These are phyloP conservation scores for Polyporus tsugae DNA, from an alignment of 1,284 basidiomycete genomes.

Conservation along the genomic window DNA sequence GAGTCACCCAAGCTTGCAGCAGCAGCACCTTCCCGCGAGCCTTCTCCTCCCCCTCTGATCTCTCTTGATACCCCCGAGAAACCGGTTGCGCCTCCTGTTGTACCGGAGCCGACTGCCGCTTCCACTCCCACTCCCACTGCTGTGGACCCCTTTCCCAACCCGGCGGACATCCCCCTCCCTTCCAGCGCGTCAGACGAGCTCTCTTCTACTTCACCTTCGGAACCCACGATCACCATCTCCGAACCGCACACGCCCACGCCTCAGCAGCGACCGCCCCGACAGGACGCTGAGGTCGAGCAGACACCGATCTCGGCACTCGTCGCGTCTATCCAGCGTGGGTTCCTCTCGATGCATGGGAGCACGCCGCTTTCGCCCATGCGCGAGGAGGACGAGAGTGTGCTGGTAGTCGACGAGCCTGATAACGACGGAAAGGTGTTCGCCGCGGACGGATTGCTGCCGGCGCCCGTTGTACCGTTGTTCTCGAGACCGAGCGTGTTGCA, in stretches of 20 bases:
- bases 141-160: conserved; percentile 1
- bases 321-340: conserved; percentile 73
- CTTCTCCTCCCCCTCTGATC: conserved; percentile 3
- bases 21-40: background rate
- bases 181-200: conserved; percentile 10
- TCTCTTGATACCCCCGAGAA: conserved; percentile 15
- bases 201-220: background rate
- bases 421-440: conserved; percentile 25
- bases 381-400: conserved; percentile 26
- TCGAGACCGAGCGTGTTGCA: conserved; percentile 16
- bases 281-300: conserved; percentile 36
- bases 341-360: conserved; percentile 56
- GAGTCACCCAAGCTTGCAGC: conserved; percentile 23
- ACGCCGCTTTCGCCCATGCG: conserved; percentile 29
- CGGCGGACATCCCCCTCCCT: conserved; percentile 24
- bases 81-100: background rate
- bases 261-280: conserved; percentile 19
- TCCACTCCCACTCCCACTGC: background rate
- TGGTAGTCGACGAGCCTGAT: conserved; percentile 13
- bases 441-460: conserved; percentile 11
- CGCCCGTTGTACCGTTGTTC: conserved; percentile 25
- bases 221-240: conserved; percentile 13
- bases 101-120: background rate
- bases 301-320: conserved; percentile 78
- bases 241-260: conserved; percentile 23